phyloP scores from a whole-genome alignment of 2,329 filamentous ascomycete genomes.

The Mycosphaerella arachidis region DNA sequence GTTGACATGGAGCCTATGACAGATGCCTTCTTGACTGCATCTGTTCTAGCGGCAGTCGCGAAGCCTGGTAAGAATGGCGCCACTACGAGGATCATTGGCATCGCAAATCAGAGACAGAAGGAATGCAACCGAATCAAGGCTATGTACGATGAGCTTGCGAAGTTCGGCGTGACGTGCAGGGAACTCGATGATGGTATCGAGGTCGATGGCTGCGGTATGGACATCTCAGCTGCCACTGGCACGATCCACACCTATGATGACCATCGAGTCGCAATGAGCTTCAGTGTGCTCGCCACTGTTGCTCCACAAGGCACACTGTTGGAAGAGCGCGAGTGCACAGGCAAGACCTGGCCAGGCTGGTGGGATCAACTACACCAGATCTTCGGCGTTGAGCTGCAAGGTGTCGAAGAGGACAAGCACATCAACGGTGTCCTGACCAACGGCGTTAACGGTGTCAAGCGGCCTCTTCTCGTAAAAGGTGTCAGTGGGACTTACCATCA shows the following conservation, averaged over 20 bases:
- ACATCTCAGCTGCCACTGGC: conserved; percentile 53
- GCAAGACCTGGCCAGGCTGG: conserved; percentile 98
- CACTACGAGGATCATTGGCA: conserved; percentile 82
- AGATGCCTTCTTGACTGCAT: conserved; percentile 93
- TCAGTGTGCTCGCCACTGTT: conserved; percentile 77
- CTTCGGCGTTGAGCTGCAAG: conserved; percentile 73
- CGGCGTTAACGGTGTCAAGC: conserved; percentile 35
- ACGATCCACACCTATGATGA: conserved; percentile 93
- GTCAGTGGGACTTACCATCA: conserved; percentile 31
- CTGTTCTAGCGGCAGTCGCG: conserved; percentile 85
- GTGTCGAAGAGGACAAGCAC: conserved; percentile 53
- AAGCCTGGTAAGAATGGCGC: conserved; percentile 57
- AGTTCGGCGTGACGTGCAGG: conserved; percentile 81
- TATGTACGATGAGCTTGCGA: conserved; percentile 90
- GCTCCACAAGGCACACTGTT: conserved; percentile 70
- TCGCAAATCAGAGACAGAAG: conserved; percentile 96
- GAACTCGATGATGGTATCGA: conserved; percentile 95
- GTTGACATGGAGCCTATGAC: conserved; percentile 99
- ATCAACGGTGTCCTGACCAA: conserved; percentile 26
- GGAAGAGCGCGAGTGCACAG: conserved; percentile 85
- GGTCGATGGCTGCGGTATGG: conserved; percentile 54
- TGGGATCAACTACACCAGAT: conserved; percentile 82
- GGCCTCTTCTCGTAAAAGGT: conserved; percentile 10
- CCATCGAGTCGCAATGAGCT: conserved; percentile 97
- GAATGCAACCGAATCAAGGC: conserved; percentile 95